These are phyloP conservation scores for Hypoxylon perforatum DNA, from an alignment of 495 filamentous ascomycete genomes.

Conservation along the genomic window DNA sequence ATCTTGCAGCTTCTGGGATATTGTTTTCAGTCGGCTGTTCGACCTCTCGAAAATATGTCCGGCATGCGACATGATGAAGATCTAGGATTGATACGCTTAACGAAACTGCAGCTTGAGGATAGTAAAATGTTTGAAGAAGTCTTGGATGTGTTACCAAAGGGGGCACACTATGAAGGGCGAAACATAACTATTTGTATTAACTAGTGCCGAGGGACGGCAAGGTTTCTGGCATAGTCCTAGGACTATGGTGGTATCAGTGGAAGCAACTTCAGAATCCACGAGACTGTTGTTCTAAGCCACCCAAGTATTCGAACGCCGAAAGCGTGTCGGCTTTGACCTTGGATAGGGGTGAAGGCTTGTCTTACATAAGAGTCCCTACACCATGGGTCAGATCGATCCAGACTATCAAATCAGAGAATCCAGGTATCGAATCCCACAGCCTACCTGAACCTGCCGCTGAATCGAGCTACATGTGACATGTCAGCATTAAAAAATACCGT, in stretches of 20 bases:
- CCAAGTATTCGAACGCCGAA: background rate
- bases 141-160: background rate
- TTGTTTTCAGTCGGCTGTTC: conserved; percentile 2
- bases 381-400: background rate
- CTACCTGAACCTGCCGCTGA: background rate
- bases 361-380: background rate
- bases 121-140: background rate
- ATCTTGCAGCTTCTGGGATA: conserved; percentile 15
- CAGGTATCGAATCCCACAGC: background rate
- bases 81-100: background rate
- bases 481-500: background rate
- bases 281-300: background rate
- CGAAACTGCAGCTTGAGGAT: background rate
- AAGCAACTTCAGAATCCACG: too few species aligned
- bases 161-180: background rate
- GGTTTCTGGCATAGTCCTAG: too few species aligned
- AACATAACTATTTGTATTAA: too few species aligned
- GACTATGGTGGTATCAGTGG: too few species aligned
- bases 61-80: conserved; percentile 7
- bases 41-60: conserved; percentile 15
- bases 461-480: background rate
- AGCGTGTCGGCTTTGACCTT: background rate
- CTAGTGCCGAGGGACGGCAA: too few species aligned
- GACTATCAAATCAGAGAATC: background rate
- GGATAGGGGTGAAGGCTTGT: background rate